Evolutionary conservation across 371 early-diverging fungal species (phyloP).

Genomic region (Rhizopus arrhizus): DNA sequence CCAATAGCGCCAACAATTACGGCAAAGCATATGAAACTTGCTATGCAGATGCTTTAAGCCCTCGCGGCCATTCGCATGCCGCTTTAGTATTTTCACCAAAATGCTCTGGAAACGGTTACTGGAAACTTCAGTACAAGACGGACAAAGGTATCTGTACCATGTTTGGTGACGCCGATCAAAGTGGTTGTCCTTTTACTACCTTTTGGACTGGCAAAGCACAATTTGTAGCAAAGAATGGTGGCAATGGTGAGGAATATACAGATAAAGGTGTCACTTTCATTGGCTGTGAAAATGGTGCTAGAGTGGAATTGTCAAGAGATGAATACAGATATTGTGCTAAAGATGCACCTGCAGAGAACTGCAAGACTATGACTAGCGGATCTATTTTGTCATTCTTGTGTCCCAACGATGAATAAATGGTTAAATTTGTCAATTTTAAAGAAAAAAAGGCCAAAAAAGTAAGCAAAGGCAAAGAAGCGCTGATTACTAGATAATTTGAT

Average conservation of each 20-base stretch:
- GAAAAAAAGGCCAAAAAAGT: too few relatives aligned
- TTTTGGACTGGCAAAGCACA: constrained; percentile 3
- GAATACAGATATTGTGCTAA: constrained; percentile 1
- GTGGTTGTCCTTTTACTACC: constrained; percentile 1
- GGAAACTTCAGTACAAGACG: not conserved
- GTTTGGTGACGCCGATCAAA: not conserved
- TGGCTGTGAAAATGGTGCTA: constrained; percentile 1
- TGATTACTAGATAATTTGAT: too few relatives aligned
- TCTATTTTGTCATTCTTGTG: constrained; percentile 5
- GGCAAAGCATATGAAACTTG: not conserved
- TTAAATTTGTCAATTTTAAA: too few relatives aligned
- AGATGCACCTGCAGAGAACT: not conserved
- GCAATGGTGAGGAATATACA: not conserved
- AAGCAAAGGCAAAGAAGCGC: too few relatives aligned
- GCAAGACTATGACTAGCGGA: not conserved
- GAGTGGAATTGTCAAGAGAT: not conserved
- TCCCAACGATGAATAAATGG: not conserved
- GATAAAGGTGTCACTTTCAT: constrained; percentile 4
- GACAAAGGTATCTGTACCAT: not conserved
- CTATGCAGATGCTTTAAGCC: not conserved
- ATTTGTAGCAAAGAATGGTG: not conserved
- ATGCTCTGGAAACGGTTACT: constrained; percentile 2
- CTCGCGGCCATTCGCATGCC: not conserved
- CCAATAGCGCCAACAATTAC: not conserved
- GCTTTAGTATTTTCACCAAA: not conserved